Conservation (phyloP, 495 filamentous ascomycete species). For the Penicillium chermesinum region DNA sequence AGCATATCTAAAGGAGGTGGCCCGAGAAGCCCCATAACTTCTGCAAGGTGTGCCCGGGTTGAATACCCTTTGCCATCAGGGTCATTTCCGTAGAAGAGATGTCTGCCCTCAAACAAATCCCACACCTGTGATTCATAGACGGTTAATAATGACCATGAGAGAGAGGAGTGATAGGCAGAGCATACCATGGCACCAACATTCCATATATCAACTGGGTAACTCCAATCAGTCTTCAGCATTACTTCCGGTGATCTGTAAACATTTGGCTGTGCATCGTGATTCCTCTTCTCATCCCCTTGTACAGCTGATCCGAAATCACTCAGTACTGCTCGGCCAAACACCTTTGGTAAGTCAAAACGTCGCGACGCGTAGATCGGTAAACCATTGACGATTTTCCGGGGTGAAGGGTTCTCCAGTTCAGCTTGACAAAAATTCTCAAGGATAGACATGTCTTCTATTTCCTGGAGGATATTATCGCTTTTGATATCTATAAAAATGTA, state of each 20-base stretch:
- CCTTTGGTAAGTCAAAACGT: conserved; percentile 28
- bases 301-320: conserved; percentile 45
- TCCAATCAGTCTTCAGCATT: conserved; percentile 13
- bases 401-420: conserved; percentile 30
- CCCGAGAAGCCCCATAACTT: conserved; percentile 42
- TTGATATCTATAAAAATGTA: conserved; percentile 34
- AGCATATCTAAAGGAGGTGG: conserved; percentile 42
- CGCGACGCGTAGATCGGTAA: conserved; percentile 33
- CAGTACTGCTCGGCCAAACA: conserved; percentile 22
- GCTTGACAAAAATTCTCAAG: conserved; percentile 31
- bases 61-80: conserved; percentile 38
- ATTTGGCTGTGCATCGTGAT: background rate
- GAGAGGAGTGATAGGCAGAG: background rate
- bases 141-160: background rate
- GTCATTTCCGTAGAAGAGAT: conserved; percentile 42
- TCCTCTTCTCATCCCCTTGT: background rate
- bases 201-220: conserved; percentile 47
- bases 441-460: conserved; percentile 34
- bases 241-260: background rate
- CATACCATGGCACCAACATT: conserved; percentile 30
- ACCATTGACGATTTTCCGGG: conserved; percentile 31
- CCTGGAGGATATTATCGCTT: conserved; percentile 38
- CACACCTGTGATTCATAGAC: conserved; percentile 27
- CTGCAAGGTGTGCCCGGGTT: conserved; percentile 41
- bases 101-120: conserved; percentile 42